These are phyloP conservation scores for Tricholoma matsutake DNA, from an alignment of 768 basidiomycete species.

Conservation along the genomic window DNA sequence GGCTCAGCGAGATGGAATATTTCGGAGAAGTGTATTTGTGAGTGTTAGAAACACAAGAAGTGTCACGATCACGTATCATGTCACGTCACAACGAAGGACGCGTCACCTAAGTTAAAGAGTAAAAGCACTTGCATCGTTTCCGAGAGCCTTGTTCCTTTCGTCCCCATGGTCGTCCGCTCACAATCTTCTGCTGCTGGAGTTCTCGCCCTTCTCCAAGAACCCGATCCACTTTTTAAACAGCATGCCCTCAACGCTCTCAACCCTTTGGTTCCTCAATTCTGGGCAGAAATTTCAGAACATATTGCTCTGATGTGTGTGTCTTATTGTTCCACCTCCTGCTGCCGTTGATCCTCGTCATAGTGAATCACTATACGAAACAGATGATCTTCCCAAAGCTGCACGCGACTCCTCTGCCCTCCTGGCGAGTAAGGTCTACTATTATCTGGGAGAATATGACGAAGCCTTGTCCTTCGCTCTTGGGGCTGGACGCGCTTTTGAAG, in stretches of 20 bases:
- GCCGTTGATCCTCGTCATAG: constrained; percentile 39
- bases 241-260: constrained; percentile 87
- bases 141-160: constrained; percentile 21
- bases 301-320: constrained; percentile 78
- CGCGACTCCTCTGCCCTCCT: constrained; percentile 86
- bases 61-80: constrained; percentile 24
- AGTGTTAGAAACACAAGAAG: constrained; percentile 24
- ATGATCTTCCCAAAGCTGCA: constrained; percentile 67
- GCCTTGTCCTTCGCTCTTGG: constrained; percentile 93
- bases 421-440: constrained; percentile 98
- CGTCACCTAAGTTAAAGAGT: constrained; percentile 36
- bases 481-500: constrained; percentile 83
- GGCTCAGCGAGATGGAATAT: constrained; percentile 21
- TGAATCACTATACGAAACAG: constrained; percentile 85
- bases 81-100: constrained; percentile 30
- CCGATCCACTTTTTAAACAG: constrained; percentile 81
- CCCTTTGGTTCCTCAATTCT: constrained; percentile 87
- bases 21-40: constrained; percentile 36
- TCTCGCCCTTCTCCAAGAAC: constrained; percentile 88
- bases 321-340: constrained; percentile 7
- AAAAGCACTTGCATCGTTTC: background rate
- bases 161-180: constrained; percentile 61
- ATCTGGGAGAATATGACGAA: constrained; percentile 93
- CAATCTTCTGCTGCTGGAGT: constrained; percentile 88
- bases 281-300: constrained; percentile 98